Evolutionary conservation across 805 yeast genomes (phyloP), one percentile per base, ranked within the genome.

Genomic region (Maudiozyma bulderi): DNA sequence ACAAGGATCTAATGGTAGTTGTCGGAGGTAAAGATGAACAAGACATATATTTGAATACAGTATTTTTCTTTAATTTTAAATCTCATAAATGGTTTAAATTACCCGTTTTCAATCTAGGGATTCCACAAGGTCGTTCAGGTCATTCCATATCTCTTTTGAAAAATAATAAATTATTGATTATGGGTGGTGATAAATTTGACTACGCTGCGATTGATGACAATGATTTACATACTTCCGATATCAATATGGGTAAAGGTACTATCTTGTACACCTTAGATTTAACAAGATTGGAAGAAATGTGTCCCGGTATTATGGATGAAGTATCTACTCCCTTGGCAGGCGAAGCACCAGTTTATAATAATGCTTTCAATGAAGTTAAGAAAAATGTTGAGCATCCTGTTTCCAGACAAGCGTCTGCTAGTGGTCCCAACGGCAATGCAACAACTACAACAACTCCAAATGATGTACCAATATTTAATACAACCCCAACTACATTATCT

Each of bases 121-220:
- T 69, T 40, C 95, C 96, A 1, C 86, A 90, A 43, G 80, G 93
- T 11, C 78, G 97, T 57, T 86, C 91, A 53, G 98, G 98, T 8
- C 99, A 93, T 67, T 80, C 95, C 7, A 70, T 91, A 68, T 81
- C 97, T 1, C 65, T 85, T 49, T 72, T 82, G 45, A 77, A 73
- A 29, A 78, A 78, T 52, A 79, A 86, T 59, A 86, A 82, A 66
- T 60, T 91, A 35, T 62, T 90, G 10, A 78, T 91, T 13, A 82
- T 95, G 86, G 99, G 99, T 42, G 98, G 99, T 50, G 95, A 88
- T 65, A 77, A 81, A 55, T 76, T 79, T 54, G 91, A 86, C 60
- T 81, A 77, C 58, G 81, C 82, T 7, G 66, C 69, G 43, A 61
- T 70, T 30, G 73, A 72, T 29, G 74, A 73, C 50, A 70, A 67